phyloP scores from a whole-genome alignment of 768 basidiomycete genomes.

The Leucogyrophana mollusca region DNA sequence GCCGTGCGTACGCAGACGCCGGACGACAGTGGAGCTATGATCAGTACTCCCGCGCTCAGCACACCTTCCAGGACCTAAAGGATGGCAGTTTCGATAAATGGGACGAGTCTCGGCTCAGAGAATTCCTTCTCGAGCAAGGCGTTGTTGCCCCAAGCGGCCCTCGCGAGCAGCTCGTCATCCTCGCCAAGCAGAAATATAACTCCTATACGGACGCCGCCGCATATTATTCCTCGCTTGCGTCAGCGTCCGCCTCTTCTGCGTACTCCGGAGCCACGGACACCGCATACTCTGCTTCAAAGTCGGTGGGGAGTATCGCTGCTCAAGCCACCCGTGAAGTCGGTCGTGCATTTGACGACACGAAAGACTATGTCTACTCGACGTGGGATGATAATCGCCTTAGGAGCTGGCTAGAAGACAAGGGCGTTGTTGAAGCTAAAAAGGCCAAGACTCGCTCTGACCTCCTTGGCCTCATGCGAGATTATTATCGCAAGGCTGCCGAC shows the following conservation, averaged over 20 bases:
- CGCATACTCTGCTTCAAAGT: slow-evolving; percentile 37
- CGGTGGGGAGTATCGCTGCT: slow-evolving; percentile 40
- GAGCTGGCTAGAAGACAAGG: slow-evolving; percentile 71
- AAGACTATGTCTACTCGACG: slow-evolving; percentile 85
- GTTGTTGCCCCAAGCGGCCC: slow-evolving; percentile 79
- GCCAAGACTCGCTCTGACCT: slow-evolving; percentile 61
- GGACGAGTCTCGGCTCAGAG: slow-evolving; percentile 80
- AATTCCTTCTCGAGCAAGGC: slow-evolving; percentile 86
- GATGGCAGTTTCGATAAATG: slow-evolving; percentile 72
- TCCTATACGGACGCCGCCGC: slow-evolving; percentile 61
- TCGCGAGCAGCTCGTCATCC: slow-evolving; percentile 73
- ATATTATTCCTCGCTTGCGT: slow-evolving; percentile 50
- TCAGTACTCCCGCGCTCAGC: slow-evolving; percentile 63
- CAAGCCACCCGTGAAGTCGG: slow-evolving; percentile 54
- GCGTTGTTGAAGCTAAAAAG: slow-evolving; percentile 62
- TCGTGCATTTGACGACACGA: slow-evolving; percentile 62
- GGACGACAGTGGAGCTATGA: slow-evolving; percentile 54
- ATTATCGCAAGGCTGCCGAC: slow-evolving; percentile 59
- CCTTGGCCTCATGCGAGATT: slow-evolving; percentile 61
- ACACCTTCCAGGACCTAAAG: slow-evolving; percentile 56
- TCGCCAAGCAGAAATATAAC: slow-evolving; percentile 71
- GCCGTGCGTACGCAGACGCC: slow-evolving; percentile 18
- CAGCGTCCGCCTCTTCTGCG: slow-evolving; percentile 46
- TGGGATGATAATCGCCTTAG: slow-evolving; percentile 84
- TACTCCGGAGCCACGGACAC: slow-evolving; percentile 43